A percentile compares a stretch with the other conserved stretches of the same genome.
Evolutionary conservation across 306 rosid genomes (phyloP).

Genomic region (Medicago ruthenica): DNA sequence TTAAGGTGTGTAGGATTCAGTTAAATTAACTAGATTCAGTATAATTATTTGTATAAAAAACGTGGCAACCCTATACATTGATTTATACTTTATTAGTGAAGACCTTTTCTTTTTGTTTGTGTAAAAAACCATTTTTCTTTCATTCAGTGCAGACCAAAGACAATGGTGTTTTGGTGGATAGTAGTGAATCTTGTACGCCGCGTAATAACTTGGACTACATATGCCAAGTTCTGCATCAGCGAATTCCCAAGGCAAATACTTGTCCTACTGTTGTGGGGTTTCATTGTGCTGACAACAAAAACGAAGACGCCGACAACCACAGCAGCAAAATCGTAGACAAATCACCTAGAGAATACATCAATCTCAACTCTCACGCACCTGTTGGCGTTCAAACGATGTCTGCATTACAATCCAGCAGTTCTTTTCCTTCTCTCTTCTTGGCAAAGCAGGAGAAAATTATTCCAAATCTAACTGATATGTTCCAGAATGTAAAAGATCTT

Average conservation of each 20-base stretch:
- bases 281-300: slow-evolving; percentile 48
- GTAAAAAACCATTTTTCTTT: slow-evolving; percentile 67
- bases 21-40: slow-evolving; percentile 2
- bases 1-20: slow-evolving; percentile 71
- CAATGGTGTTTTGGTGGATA: slow-evolving; percentile 65
- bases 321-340: slow-evolving; percentile 46
- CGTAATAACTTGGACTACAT: slow-evolving; percentile 59
- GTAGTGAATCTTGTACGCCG: slow-evolving; percentile 50
- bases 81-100: too few species aligned
- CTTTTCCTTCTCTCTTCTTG: slow-evolving; percentile 46
- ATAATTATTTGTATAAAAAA: slow-evolving; percentile 22
- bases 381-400: slow-evolving; percentile 51
- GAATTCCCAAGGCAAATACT: slow-evolving; percentile 49
- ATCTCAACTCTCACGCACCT: slow-evolving; percentile 56
- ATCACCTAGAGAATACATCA: slow-evolving; percentile 50
- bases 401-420: slow-evolving; percentile 47
- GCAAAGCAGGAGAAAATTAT: slow-evolving; percentile 52
- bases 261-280: slow-evolving; percentile 67
- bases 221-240: slow-evolving; percentile 49
- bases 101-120: slow-evolving; percentile 49
- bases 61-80: neutral
- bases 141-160: slow-evolving; percentile 98
- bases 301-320: slow-evolving; percentile 44
- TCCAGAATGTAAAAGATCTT: slow-evolving; percentile 65
- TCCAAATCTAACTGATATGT: slow-evolving; percentile 56